These are phyloP conservation scores for Termitomyces sp. DNA, from an alignment of 768 basidiomycete genomes.

Conservation along the genomic window DNA sequence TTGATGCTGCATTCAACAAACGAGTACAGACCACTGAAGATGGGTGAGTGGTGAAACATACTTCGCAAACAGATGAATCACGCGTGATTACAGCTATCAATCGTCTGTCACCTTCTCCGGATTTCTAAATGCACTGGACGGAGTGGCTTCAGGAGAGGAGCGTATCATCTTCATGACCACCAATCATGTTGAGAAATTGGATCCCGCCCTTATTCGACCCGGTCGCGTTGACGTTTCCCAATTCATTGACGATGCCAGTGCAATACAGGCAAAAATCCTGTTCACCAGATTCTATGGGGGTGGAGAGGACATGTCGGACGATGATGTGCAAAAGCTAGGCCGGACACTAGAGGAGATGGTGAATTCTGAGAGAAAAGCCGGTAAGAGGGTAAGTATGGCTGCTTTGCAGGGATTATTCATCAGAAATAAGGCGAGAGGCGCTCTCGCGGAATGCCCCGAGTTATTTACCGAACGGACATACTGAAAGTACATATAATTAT, in stretches of 20 bases:
- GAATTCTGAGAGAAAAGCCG: conserved; percentile 41
- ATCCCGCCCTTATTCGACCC: conserved; percentile 92
- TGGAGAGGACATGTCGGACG: conserved; percentile 28
- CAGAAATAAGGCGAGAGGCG: conserved; percentile 54
- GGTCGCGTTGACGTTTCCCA: conserved; percentile 89
- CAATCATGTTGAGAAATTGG: conserved; percentile 87
- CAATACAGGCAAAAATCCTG: conserved; percentile 70
- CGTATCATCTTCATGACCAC: conserved; percentile 99
- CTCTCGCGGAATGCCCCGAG: conserved; percentile 44
- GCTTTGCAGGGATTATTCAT: conserved; percentile 95
- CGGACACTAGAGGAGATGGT: conserved; percentile 50
- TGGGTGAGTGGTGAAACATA: conserved; percentile 53
- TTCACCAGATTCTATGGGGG: conserved; percentile 83
- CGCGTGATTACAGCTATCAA: conserved; percentile 58
- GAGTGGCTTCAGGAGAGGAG: conserved; percentile 96
- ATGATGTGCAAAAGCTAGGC: conserved; percentile 41
- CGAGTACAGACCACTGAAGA: conserved; percentile 88
- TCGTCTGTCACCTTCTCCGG: conserved; percentile 97
- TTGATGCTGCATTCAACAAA: conserved; percentile 95
- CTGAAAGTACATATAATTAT: conserved; percentile 4
- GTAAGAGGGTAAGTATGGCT: conserved; percentile 86
- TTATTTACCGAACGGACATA: conserved; percentile 29
- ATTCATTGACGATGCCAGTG: conserved; percentile 81
- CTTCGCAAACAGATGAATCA: neutral
- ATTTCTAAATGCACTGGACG: conserved; percentile 93